Conservation (phyloP, 164 flowering plant species). For the Euptelea pleiosperma region DNA sequence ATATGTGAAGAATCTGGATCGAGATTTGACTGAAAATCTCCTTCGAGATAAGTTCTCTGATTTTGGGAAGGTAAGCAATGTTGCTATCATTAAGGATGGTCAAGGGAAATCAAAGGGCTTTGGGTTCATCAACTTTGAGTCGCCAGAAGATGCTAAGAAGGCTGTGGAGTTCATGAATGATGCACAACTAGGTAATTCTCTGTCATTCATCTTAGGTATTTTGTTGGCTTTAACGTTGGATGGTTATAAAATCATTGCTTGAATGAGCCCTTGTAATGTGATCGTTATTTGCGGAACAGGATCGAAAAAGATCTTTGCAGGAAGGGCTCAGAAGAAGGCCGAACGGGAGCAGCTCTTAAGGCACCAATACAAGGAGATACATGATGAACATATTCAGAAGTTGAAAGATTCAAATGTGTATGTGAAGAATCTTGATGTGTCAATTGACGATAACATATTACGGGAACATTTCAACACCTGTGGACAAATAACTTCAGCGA, state of each 20-base stretch:
- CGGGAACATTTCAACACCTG: slow-evolving; percentile 26
- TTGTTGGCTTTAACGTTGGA: too few relatives aligned
- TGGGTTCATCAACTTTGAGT: slow-evolving; percentile 46
- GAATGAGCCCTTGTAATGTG: background rate
- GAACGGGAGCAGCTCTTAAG: slow-evolving; percentile 30
- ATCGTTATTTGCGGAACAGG: slow-evolving; percentile 23
- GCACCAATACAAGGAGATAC: slow-evolving; percentile 3
- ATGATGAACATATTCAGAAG: slow-evolving; percentile 2
- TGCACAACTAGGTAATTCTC: slow-evolving; percentile 28
- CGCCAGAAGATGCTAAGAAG: slow-evolving; percentile 35
- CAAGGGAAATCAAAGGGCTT: slow-evolving; percentile 47
- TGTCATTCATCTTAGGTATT: too few relatives aligned
- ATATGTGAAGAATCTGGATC: slow-evolving; percentile 42
- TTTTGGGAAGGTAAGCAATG: slow-evolving; percentile 33
- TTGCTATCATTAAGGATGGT: slow-evolving; percentile 31
- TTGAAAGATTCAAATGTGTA: slow-evolving; percentile 31
- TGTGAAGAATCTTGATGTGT: slow-evolving; percentile 32
- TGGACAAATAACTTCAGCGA: slow-evolving; percentile 37
- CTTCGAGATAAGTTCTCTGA: slow-evolving; percentile 35
- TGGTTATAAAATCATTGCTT: too few relatives aligned
- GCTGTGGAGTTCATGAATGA: slow-evolving; percentile 48
- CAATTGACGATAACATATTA: slow-evolving; percentile 29
- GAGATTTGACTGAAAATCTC: slow-evolving; percentile 32
- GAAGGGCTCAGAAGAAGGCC: slow-evolving; percentile 43
- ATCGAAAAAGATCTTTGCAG: slow-evolving; percentile 36